phyloP scores from a whole-genome alignment of 805 yeast species.

The Saccharomycopsis guyanensis region DNA sequence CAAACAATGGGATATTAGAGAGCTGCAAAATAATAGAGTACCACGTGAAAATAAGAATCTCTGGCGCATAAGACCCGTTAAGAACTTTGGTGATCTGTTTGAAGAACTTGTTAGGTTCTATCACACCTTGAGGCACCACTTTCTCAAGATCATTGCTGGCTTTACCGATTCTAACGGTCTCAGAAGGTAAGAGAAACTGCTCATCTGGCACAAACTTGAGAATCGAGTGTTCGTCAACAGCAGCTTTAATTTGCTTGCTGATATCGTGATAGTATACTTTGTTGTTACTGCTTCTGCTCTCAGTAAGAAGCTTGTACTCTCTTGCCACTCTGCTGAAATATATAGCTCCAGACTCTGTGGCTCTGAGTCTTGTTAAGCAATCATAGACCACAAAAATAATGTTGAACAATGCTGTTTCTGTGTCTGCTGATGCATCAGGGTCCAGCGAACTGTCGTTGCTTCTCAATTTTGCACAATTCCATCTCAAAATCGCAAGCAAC shows the following conservation, averaged over 20 bases:
- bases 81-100: neutral
- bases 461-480: neutral
- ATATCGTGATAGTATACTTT: neutral
- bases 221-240: neutral
- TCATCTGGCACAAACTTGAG: neutral
- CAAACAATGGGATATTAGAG: constrained; percentile 18
- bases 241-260: neutral
- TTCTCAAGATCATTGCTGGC: neutral
- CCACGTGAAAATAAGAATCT: constrained; percentile 11
- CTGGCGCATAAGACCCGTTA: neutral
- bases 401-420: neutral
- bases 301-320: constrained; percentile 12
- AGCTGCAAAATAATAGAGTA: constrained; percentile 13
- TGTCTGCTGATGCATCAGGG: neutral
- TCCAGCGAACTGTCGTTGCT: neutral
- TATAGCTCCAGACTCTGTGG: constrained; percentile 5
- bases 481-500: neutral
- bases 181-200: constrained; percentile 2
- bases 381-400: constrained; percentile 13
- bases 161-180: neutral
- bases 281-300: constrained; percentile 2
- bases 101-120: constrained; percentile 11
- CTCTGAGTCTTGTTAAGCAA: constrained; percentile 16
- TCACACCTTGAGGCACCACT: neutral
- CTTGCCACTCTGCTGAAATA: constrained; percentile 14